These are phyloP conservation scores for Eucalyptus marginata DNA, from an alignment of 345 rosid genomes.

Conservation along the genomic window DNA sequence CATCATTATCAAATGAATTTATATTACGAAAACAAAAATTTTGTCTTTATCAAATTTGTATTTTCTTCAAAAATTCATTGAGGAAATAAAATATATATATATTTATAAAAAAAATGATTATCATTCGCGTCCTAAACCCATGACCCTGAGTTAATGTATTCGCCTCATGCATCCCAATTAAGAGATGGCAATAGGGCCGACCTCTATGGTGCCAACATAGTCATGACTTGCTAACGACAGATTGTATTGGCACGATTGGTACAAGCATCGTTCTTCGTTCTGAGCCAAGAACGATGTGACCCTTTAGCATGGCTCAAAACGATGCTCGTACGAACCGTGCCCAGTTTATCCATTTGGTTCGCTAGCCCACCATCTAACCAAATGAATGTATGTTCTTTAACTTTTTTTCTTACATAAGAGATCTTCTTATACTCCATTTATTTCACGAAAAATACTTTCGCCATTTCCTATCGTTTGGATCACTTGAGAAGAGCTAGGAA, in stretches of 20 bases:
- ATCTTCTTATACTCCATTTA: accelerated
- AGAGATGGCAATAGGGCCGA: not conserved
- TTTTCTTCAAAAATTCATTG: too few species aligned
- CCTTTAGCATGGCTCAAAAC: not conserved
- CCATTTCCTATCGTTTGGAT: not conserved
- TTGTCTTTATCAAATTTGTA: too few species aligned
- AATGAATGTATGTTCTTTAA: not conserved
- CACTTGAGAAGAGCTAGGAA: not conserved
- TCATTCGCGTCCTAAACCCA: too few species aligned
- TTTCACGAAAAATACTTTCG: not conserved
- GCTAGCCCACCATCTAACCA: not conserved
- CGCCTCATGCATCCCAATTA: not conserved
- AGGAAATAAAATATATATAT: too few species aligned
- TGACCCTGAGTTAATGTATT: not conserved
- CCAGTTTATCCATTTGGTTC: not conserved
- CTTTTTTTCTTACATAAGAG: not conserved
- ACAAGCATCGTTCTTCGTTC: not conserved
- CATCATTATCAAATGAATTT: too few species aligned
- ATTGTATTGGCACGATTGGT: not conserved
- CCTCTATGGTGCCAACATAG: not conserved
- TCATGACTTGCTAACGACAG: not conserved
- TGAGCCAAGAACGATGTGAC: not conserved
- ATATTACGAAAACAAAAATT: too few species aligned
- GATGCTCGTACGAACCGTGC: too few species aligned
- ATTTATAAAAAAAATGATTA: too few species aligned